Conservation (phyloP, 306 rosid species). For the Dicorynia guianensis region DNA sequence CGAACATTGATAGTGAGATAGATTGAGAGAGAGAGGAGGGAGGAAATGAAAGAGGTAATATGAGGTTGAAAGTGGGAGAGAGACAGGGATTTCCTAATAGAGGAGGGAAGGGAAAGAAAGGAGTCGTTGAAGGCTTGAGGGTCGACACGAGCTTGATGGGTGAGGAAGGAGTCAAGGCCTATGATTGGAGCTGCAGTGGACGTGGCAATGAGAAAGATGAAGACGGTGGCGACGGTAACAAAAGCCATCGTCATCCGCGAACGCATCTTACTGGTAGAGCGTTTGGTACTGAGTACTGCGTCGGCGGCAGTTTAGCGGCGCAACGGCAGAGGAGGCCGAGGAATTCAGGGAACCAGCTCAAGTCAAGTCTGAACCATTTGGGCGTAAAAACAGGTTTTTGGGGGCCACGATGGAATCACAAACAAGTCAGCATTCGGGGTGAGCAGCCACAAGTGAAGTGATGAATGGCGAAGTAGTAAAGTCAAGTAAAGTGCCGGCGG, state of each 20-base stretch:
- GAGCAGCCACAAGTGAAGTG: too few species aligned
- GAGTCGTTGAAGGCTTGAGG: slow-evolving; percentile 80
- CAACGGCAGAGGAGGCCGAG: too few species aligned
- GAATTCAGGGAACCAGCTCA: too few species aligned
- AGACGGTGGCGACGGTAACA: slow-evolving; percentile 5
- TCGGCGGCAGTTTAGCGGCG: background rate
- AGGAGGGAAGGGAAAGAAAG: slow-evolving; percentile 62
- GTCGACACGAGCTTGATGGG: slow-evolving; percentile 65
- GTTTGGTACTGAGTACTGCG: background rate
- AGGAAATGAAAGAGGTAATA: slow-evolving; percentile 46
- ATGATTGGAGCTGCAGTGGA: slow-evolving; percentile 56
- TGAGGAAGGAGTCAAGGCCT: slow-evolving; percentile 75
- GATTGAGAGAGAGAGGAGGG: slow-evolving; percentile 64
- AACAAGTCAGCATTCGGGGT: too few species aligned
- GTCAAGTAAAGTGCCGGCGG: too few species aligned
- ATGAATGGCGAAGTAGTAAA: too few species aligned
- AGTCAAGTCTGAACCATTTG: too few species aligned
- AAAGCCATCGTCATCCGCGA: background rate
- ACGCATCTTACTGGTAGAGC: background rate
- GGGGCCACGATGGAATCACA: too few species aligned
- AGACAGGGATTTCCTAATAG: slow-evolving; percentile 57
- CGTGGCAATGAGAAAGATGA: background rate
- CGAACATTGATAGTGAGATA: slow-evolving; percentile 72
- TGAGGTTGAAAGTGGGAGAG: slow-evolving; percentile 45
- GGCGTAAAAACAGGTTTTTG: too few species aligned